phyloP scores from a whole-genome alignment of 2,329 filamentous ascomycete genomes.

The Cucurbitaria berberidis region DNA sequence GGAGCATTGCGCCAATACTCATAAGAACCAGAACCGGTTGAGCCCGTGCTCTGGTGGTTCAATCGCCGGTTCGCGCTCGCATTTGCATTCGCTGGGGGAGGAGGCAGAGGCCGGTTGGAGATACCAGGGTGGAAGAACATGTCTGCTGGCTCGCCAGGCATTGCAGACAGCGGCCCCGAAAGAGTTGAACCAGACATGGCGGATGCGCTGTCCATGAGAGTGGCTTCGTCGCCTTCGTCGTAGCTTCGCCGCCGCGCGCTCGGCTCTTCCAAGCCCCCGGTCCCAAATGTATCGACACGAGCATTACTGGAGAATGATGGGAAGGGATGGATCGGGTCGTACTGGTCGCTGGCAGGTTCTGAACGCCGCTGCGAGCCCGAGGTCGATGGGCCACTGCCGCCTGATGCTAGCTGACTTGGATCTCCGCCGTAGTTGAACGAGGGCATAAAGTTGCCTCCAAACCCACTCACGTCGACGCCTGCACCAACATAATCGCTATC shows the following conservation, averaged over 20 bases:
- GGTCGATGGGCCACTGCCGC: constrained; percentile 50
- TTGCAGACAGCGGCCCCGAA: constrained; percentile 37
- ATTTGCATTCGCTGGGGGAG: constrained; percentile 66
- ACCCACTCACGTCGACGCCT: constrained; percentile 73
- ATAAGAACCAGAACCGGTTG: constrained; percentile 54
- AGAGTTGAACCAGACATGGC: constrained; percentile 33
- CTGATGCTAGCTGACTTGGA: constrained; percentile 49
- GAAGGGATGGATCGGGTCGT: constrained; percentile 63
- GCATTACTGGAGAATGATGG: constrained; percentile 64
- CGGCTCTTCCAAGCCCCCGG: constrained; percentile 84
- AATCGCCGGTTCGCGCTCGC: constrained; percentile 50
- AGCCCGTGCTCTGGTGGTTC: constrained; percentile 42
- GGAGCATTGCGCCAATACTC: constrained; percentile 47
- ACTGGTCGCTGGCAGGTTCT: constrained; percentile 51
- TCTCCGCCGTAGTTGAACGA: constrained; percentile 66
- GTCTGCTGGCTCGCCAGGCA: constrained; percentile 72
- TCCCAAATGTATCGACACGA: constrained; percentile 84
- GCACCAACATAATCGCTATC: constrained; percentile 71
- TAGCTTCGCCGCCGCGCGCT: constrained; percentile 78
- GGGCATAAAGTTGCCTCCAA: constrained; percentile 73
- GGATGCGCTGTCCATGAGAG: constrained; percentile 49
- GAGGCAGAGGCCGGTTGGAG: constrained; percentile 64
- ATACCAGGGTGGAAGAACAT: constrained; percentile 93
- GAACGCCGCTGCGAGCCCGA: constrained; percentile 55
- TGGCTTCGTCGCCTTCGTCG: constrained; percentile 85